Evolutionary conservation across 2,329 filamentous ascomycete species (phyloP).

Genomic region (Beauveria scarabaeidicola): DNA sequence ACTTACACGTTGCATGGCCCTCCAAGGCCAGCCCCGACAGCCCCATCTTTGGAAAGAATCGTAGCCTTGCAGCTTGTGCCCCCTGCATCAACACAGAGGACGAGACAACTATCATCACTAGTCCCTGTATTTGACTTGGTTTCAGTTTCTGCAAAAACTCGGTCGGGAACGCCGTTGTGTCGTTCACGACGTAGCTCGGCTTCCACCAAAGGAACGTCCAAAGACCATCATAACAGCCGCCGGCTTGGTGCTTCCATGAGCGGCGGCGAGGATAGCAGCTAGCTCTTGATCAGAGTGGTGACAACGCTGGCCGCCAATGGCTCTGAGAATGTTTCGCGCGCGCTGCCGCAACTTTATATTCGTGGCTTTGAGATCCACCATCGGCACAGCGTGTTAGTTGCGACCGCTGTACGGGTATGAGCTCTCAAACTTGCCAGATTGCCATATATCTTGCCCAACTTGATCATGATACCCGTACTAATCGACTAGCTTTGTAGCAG

Average conservation of each 20-base stretch:
- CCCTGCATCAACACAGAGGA: constrained; percentile 33
- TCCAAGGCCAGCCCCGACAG: constrained; percentile 21
- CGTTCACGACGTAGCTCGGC: constrained; percentile 14
- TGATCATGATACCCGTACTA: constrained; percentile 33
- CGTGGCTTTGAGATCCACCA: constrained; percentile 29
- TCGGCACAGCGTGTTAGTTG: constrained; percentile 11
- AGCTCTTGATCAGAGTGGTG: constrained; percentile 15
- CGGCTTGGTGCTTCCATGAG: constrained; percentile 13
- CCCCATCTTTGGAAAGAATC: constrained; percentile 20
- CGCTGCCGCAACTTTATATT: constrained; percentile 27
- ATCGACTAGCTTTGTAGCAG: constrained; percentile 35
- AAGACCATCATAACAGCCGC: constrained; percentile 9
- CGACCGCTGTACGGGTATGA: constrained; percentile 8
- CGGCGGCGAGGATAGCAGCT: constrained; percentile 13
- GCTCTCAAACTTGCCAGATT: constrained; percentile 25
- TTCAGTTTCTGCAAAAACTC: constrained; percentile 13
- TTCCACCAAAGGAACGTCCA: constrained; percentile 13
- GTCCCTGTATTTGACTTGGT: background rate
- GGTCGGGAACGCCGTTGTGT: constrained; percentile 14
- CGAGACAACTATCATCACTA: constrained; percentile 7
- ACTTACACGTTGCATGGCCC: constrained; percentile 33
- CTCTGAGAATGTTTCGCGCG: constrained; percentile 18
- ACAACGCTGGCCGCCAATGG: constrained; percentile 14
- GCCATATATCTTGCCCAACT: constrained; percentile 32
- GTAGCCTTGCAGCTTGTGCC: constrained; percentile 34